Evolutionary conservation across 169 alveolate genomes (phyloP).

Genomic region (Cryptosporidium meleagridis): DNA sequence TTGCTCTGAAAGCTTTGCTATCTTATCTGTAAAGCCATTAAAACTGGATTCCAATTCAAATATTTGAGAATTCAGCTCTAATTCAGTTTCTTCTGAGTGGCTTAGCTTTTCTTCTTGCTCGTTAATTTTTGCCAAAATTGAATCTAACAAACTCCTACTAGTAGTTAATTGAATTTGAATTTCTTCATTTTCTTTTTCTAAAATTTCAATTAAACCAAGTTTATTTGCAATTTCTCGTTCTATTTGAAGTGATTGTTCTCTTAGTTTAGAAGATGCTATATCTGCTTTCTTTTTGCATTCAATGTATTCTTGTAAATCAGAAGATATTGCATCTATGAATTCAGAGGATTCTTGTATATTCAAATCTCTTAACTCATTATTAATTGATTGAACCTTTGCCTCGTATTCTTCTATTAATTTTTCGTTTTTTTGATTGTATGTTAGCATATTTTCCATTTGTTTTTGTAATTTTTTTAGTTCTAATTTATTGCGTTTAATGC

Average conservation of each 20-base stretch:
- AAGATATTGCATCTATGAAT: slow-evolving; percentile 4
- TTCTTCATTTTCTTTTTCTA: slow-evolving; percentile 54
- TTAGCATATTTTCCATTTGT: slow-evolving; percentile 4
- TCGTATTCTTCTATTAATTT: slow-evolving; percentile 27
- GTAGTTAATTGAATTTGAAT: slow-evolving; percentile 5
- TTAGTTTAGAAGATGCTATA: slow-evolving; percentile 23
- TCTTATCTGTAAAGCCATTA: slow-evolving; percentile 72
- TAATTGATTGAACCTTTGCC: background rate
- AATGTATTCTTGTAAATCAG: slow-evolving; percentile 57
- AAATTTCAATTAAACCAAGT: slow-evolving; percentile 43
- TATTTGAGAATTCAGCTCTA: slow-evolving; percentile 19
- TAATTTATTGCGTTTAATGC: background rate
- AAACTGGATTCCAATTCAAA: slow-evolving; percentile 65
- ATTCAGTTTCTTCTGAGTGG: background rate
- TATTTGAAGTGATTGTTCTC: slow-evolving; percentile 44
- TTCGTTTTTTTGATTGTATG: slow-evolving; percentile 1
- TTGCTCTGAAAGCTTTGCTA: slow-evolving; percentile 75
- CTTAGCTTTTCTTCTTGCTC: slow-evolving; percentile 41
- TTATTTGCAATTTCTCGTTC: slow-evolving; percentile 41
- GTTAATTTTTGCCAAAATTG: background rate
- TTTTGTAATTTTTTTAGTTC: slow-evolving; percentile 25
- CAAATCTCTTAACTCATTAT: background rate
- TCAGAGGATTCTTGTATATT: slow-evolving; percentile 4
- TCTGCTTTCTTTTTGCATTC: slow-evolving; percentile 60
- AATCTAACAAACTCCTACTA: slow-evolving; percentile 11